Evolutionary conservation across 2,329 filamentous ascomycete genomes (phyloP).

Genomic region (Cadophora sp.): DNA sequence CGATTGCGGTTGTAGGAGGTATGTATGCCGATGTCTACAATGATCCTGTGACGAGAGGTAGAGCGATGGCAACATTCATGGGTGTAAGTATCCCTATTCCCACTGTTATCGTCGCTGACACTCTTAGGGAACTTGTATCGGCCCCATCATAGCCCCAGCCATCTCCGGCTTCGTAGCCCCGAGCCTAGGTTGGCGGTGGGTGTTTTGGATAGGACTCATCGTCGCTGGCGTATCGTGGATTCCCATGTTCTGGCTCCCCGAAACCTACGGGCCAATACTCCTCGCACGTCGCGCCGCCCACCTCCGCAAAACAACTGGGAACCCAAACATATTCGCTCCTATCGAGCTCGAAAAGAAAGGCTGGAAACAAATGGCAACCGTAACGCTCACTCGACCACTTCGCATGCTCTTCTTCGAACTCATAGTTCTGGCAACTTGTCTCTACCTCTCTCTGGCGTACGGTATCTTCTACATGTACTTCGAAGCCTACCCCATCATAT

Average conservation of each 20-base stretch:
- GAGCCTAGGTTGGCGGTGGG: conserved; percentile 66
- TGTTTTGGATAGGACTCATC: conserved; percentile 66
- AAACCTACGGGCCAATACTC: conserved; percentile 66
- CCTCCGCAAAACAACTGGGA: conserved; percentile 64
- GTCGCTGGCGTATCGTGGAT: conserved; percentile 68
- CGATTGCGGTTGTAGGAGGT: conserved; percentile 67
- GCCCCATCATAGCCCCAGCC: conserved; percentile 66
- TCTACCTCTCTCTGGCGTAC: conserved; percentile 68
- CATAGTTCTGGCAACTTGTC: conserved; percentile 65
- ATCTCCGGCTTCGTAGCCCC: conserved; percentile 66
- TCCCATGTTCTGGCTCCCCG: conserved; percentile 67
- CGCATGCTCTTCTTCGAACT: conserved; percentile 67
- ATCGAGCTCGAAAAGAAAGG: conserved; percentile 67
- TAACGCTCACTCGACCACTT: conserved; percentile 66
- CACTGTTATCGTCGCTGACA: conserved; percentile 15
- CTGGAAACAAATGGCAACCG: conserved; percentile 55
- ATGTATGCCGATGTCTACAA: conserved; percentile 72
- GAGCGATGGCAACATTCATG: conserved; percentile 70
- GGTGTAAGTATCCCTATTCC: conserved; percentile 50
- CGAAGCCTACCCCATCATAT: conserved; percentile 70
- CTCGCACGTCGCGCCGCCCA: conserved; percentile 64
- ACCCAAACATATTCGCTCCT: conserved; percentile 62
- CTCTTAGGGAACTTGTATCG: conserved; percentile 65
- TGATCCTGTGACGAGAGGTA: conserved; percentile 60
- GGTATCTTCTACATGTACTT: conserved; percentile 70